Conservation (phyloP, 2,329 filamentous ascomycete genomes). For the Exophiala xenobiotica region DNA sequence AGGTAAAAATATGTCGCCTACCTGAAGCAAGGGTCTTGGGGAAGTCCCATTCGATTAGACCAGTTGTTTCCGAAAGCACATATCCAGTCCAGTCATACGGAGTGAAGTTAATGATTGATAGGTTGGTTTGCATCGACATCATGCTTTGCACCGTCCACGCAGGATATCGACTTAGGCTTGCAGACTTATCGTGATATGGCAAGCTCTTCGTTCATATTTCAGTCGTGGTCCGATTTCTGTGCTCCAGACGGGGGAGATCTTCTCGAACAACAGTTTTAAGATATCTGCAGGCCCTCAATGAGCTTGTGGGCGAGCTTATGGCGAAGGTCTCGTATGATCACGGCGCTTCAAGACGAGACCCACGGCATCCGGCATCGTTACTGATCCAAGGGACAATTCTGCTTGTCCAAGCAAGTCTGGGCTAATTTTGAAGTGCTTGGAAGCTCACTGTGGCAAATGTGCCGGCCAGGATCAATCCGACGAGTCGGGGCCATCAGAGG, state of each 20-base stretch:
- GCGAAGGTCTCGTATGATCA: background rate
- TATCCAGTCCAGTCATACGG: constrained; percentile 4
- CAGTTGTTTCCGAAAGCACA: background rate
- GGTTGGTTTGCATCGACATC: constrained; percentile 3
- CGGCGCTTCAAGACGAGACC: background rate
- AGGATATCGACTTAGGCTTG: no score
- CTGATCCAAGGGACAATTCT: background rate
- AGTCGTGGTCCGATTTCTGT: no score
- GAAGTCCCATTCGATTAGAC: constrained; percentile 2
- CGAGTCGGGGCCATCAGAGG: background rate
- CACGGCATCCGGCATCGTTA: background rate
- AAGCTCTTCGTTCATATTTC: no score
- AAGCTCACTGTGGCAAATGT: background rate
- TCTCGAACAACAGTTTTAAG: background rate
- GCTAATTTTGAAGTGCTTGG: background rate
- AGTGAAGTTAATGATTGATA: constrained; percentile 7
- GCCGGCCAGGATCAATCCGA: background rate
- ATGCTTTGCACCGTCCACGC: no score
- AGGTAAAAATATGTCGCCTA: background rate
- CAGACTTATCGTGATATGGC: no score
- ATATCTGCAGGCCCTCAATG: background rate
- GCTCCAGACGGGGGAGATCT: no score
- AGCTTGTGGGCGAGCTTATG: background rate
- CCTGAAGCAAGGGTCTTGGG: constrained; percentile 2
- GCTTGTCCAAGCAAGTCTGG: background rate